Base-by-base conservation (phyloP, 371 early-diverging fungal genomes). In the Rhizoclosmatium hyalinum region DNA sequence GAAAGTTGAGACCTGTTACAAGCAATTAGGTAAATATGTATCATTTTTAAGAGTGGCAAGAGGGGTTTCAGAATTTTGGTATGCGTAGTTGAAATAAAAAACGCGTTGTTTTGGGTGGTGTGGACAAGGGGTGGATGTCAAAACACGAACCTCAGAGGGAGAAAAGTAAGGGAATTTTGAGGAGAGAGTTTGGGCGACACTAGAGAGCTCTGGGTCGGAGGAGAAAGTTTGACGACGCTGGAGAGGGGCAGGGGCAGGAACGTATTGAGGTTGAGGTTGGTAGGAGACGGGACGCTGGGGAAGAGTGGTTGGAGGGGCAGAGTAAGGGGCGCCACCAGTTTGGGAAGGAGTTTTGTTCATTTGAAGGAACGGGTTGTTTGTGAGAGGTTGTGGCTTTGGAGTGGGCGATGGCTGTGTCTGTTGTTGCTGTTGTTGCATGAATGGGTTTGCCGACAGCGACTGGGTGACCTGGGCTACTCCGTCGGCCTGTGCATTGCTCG, bases 131-230 rank as follows among this genome's bases (percentile, higher is more conserved):
- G 14, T 54, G 19, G 55, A 54, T 17, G 55, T 17, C 55, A 46
- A 68, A 5, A 14, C 12, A 53, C 46, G 12, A 21, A 86, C 84
- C 73, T 86, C 86, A 24, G 79, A 78, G 2, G 82, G 57, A 10
- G 78, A 81, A 69, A 86, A 84, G 74, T 75, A 65, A 14, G 82
- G 82, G 76, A 75, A 86, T 68, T 75, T 74, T 4, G 68, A 71
- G n/a, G 84, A 74, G 17, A 86, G 78, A 12, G 75, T 75, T 43
- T 60, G 63, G 12, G 58, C n/a, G 10, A 43, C 43, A 19, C 5
- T 17, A 21, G 72, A 60, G 10, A 72, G 50, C 53, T 64, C 62
- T 5, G 72, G 53, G n/a, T 61, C 64, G 5, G 72, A 64, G 19
- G 53, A 10, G 47, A 64, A 64, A 14, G 6, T 5, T 19, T 39